Evolutionary conservation across 768 basidiomycete genomes (phyloP).

Genomic region (Tulasnella sp.): DNA sequence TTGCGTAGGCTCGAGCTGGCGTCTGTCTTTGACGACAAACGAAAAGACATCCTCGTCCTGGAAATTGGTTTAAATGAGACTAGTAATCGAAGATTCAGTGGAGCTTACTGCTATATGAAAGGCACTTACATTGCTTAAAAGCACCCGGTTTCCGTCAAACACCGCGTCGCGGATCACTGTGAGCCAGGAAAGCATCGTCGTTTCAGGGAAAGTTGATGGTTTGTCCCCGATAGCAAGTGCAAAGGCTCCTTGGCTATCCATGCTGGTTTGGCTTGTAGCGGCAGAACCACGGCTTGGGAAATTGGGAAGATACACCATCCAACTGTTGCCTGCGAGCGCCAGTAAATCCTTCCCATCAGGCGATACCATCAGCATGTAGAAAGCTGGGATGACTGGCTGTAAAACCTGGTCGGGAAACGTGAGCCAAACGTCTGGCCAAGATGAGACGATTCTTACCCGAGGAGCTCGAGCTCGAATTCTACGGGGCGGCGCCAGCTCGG

Average conservation of each 20-base stretch:
- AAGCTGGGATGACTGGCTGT: too few relatives aligned
- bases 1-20: neutral
- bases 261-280: neutral
- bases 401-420: too few relatives aligned
- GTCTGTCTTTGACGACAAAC: neutral
- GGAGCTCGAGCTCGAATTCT: too few relatives aligned
- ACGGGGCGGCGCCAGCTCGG: too few relatives aligned
- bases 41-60: neutral
- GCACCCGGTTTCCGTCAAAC: neutral
- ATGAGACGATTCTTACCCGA: too few relatives aligned
- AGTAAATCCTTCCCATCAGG: neutral
- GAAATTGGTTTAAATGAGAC: neutral
- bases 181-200: neutral
- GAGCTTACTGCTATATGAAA: too few relatives aligned
- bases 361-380: too few relatives aligned
- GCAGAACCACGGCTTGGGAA: neutral
- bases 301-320: neutral
- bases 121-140: neutral
- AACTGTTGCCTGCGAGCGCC: neutral
- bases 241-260: neutral
- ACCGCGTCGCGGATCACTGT: neutral
- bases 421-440: too few relatives aligned
- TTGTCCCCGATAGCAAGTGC: neutral
- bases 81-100: too few relatives aligned
- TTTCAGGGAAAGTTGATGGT: neutral